Evolutionary conservation across 306 rosid species (phyloP).

Genomic region (Trifolium subterraneum): DNA sequence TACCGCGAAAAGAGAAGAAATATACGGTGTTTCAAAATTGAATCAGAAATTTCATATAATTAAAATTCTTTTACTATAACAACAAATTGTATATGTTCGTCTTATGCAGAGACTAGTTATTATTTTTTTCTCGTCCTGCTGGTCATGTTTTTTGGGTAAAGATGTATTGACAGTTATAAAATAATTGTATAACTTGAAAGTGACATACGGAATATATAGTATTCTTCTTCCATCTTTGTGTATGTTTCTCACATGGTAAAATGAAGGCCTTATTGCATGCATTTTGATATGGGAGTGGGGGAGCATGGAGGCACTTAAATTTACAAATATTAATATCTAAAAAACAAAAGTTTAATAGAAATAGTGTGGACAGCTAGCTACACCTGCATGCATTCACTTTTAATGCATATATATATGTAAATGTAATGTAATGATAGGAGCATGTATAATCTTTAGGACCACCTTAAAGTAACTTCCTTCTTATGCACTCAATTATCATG

Average conservation of each 20-base stretch:
- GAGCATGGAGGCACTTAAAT: conserved; percentile 22
- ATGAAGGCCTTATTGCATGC: conserved; percentile 28
- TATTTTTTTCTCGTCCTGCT: too few relatives aligned
- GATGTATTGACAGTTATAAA: too few relatives aligned
- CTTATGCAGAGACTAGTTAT: too few relatives aligned
- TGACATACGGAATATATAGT: too few relatives aligned
- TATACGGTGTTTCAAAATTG: too few relatives aligned
- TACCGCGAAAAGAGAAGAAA: too few relatives aligned
- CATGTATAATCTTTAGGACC: conserved; percentile 41
- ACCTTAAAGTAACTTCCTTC: conserved; percentile 48
- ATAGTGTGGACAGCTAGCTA: conserved; percentile 20
- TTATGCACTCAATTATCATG: conserved; percentile 39
- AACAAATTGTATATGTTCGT: too few relatives aligned
- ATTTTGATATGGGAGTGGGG: conserved; percentile 21
- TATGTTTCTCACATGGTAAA: not conserved
- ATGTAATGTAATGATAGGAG: not conserved
- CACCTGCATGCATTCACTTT: conserved; percentile 53
- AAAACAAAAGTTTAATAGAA: not conserved
- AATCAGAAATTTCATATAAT: too few relatives aligned
- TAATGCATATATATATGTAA: conserved; percentile 34
- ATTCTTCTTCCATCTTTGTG: too few relatives aligned
- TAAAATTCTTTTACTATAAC: too few relatives aligned
- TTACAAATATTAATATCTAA: not conserved
- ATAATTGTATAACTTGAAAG: too few relatives aligned
- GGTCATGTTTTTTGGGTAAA: too few relatives aligned